Base-by-base conservation (phyloP, 148 eudicot genomes). In the Camellia sinensis region DNA sequence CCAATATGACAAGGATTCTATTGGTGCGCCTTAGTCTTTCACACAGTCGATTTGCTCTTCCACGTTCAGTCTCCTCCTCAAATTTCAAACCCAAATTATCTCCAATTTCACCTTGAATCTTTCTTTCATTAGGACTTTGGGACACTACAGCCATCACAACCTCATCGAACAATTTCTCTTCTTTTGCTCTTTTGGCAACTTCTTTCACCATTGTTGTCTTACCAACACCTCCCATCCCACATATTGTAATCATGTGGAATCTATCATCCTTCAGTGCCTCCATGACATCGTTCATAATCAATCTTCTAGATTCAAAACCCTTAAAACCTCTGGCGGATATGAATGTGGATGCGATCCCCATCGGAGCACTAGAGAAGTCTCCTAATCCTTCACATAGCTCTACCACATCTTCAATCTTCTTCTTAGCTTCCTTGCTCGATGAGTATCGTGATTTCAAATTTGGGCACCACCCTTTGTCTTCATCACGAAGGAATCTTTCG, bases 61-160 rank as follows among this genome's bases (percentile, higher is more conserved):
- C 56, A 77, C 18, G 50, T 81, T 37, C 74, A 75, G 52, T 79
- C 82, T 50, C 48, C 50, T 37, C 87, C 62, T 40, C 21, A 67
- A 71, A 87, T 73, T 5, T 85, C 88, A 46, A 89, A 60, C 8
- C 72, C 69, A 61, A 85, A 88, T 21, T 84, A 87, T 53, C 85
- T n/a, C 85, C 86, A 77, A 89, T 79, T 53, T 79, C 89, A 71
- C 85, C 83, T 22, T 89, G n/a, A n/a, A n/a, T n/a, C n/a, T n/a
- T n/a, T n/a, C n/a, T n/a, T n/a, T n/a, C n/a, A n/a, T n/a, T n/a
- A n/a, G n/a, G n/a, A n/a, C n/a, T n/a, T n/a, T n/a, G n/a, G n/a
- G n/a, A n/a, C n/a, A n/a, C n/a, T n/a, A n/a, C n/a, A n/a, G n/a
- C n/a, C n/a, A n/a, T n/a, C n/a, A n/a, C n/a, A n/a, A n/a, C n/a